Evolutionary conservation across 2,329 filamentous ascomycete genomes (phyloP), one percentile per base, ranked within the genome.

Genomic region (Calonectria pauciramosa): DNA sequence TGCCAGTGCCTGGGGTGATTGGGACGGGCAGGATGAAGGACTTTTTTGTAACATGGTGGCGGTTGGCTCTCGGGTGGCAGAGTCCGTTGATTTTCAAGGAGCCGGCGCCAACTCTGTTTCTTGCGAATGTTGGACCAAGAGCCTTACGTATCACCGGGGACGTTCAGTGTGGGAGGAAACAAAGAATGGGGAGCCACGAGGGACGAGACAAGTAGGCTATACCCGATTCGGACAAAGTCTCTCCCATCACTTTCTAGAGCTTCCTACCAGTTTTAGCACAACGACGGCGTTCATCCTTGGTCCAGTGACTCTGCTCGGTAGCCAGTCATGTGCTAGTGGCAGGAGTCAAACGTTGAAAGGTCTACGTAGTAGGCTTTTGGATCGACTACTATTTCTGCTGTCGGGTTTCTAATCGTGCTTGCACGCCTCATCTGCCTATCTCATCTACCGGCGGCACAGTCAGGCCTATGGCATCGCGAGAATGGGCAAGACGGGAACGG

Each of bases 171-270:
- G 54, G 30, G 68, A 66, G 74, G 72, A 64, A 76, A 72, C 72
- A 72, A 65, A 72, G 66, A 72, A 64, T 64, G 71, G 74, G 70
- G 76, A 59, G 69, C 47, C 67, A 70, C 38, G 65, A 71, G 59
- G 30, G 52, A 66, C 41, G 71, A 73, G 65, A 73, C 6, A 75
- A 70, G 65, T 67, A 69, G 30, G 69, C 73, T 68, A 68, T 56
- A 23, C 47, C 60, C 1, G 28, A 63, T 70, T 23, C 18, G 63
- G 71, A 23, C 7, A 30, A 56, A 41, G 26, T 54, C 44, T 49
- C 64, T 44, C 69, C 41, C 36, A 32, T 71, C 51, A 28, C 36
- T 60, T 23, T 44, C 41, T 49, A 51, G 65, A 72, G 41, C 47
- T 49, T 59, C 54, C 54, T 68, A 64, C 64, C 64, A 44, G 44